phyloP scores from a whole-genome alignment of 352 stramenopile genomes.

The Lagenidium sp. region DNA sequence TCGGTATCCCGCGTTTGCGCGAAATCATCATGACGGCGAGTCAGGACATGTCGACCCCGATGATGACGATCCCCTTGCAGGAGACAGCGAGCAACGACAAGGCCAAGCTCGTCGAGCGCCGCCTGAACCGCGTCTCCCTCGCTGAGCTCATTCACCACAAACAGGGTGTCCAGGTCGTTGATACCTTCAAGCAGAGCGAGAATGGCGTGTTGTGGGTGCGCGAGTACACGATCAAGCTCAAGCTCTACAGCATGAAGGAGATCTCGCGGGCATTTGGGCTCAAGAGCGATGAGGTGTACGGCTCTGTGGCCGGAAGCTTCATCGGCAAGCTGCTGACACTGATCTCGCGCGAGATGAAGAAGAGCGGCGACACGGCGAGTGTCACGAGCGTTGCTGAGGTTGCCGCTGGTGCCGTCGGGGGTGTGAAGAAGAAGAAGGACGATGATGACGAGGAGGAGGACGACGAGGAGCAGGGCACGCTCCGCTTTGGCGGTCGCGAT shows the following conservation, averaged over 20 bases:
- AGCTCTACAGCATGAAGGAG: slow-evolving; percentile 90
- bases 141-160: slow-evolving; percentile 90
- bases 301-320: slow-evolving; percentile 82
- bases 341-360: slow-evolving; percentile 94
- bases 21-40: slow-evolving; percentile 99
- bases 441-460: slow-evolving; percentile 83
- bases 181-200: slow-evolving; percentile 85
- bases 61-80: slow-evolving; percentile 96
- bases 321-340: slow-evolving; percentile 90
- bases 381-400: slow-evolving; percentile 43
- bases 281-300: slow-evolving; percentile 89
- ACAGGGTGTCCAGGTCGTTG: slow-evolving; percentile 89
- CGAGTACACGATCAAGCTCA: slow-evolving; percentile 95
- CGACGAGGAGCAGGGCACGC: slow-evolving; percentile 81
- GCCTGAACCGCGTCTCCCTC: slow-evolving; percentile 91
- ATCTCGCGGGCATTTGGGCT: slow-evolving; percentile 96
- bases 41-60: slow-evolving; percentile 95
- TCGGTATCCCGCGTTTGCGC: slow-evolving; percentile 98
- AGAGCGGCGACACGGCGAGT: slow-evolving; percentile 45
- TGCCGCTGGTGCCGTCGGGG: slow-evolving; percentile 25
- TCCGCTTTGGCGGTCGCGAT: slow-evolving; percentile 67
- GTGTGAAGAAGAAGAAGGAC: slow-evolving; percentile 28
- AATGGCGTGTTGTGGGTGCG: slow-evolving; percentile 92
- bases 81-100: slow-evolving; percentile 31
- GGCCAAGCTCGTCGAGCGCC: slow-evolving; percentile 75